Conservation (phyloP, 2,329 filamentous ascomycete species). For the Zymoseptoria brevis region DNA sequence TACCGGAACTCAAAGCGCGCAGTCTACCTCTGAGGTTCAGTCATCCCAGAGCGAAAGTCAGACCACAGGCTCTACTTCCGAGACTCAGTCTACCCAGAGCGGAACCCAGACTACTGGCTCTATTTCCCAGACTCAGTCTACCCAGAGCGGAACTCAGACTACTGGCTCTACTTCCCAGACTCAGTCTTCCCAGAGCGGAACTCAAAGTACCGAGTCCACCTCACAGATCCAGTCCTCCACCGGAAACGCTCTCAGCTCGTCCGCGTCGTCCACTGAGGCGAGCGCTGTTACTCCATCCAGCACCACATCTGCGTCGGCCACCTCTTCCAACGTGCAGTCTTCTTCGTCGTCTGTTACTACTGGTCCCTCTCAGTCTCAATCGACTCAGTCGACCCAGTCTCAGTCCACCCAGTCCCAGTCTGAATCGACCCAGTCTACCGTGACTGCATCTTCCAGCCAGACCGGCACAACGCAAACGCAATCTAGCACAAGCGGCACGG, state of each 20-base stretch:
- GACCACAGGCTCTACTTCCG: neutral
- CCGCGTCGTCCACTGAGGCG: too few relatives aligned
- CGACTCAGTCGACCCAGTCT: neutral
- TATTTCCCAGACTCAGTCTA: too few relatives aligned
- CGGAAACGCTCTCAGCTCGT: too few relatives aligned
- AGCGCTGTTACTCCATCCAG: neutral
- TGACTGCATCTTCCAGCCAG: neutral
- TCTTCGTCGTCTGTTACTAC: neutral
- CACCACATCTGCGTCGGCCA: neutral
- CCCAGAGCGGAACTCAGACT: too few relatives aligned
- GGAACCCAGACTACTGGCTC: too few relatives aligned
- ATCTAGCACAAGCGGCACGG: neutral
- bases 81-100: too few relatives aligned
- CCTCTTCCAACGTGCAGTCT: neutral
- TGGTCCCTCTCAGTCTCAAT: neutral
- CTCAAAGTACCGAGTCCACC: neutral
- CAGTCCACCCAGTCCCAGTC: neutral
- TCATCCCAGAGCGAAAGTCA: too few relatives aligned
- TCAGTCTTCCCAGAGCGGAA: too few relatives aligned
- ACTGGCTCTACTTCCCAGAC: too few relatives aligned
- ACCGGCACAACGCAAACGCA: neutral
- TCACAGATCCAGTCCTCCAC: too few relatives aligned
- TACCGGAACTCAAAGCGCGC: too few relatives aligned
- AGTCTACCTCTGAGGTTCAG: neutral
- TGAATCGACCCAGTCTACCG: neutral